Conservation (phyloP, 2,329 filamentous ascomycete genomes). For the Scortechinia acanthostroma region DNA sequence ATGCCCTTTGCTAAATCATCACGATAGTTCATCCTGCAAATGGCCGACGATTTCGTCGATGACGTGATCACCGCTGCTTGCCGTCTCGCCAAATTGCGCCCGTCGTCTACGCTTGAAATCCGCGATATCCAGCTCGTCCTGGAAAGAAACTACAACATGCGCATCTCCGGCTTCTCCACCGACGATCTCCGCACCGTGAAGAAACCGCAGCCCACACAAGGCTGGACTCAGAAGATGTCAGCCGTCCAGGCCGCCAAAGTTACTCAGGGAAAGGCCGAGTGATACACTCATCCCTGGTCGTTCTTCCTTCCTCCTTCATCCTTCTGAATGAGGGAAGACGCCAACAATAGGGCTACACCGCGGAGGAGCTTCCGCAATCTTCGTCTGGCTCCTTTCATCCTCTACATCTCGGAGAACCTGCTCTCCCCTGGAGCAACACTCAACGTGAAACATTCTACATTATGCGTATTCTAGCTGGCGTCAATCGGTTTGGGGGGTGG, state of each 20-base stretch:
- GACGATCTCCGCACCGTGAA: slow-evolving; percentile 68
- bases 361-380: too few species aligned
- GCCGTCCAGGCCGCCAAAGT: slow-evolving; percentile 66
- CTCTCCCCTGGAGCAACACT: too few species aligned
- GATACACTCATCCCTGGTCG: slow-evolving; percentile 6
- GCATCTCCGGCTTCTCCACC: slow-evolving; percentile 64
- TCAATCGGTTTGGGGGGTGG: too few species aligned
- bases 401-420: too few species aligned
- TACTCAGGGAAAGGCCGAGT: slow-evolving; percentile 17
- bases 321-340: too few species aligned
- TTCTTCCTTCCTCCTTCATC: too few species aligned
- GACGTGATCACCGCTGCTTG: slow-evolving; percentile 64
- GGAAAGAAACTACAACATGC: slow-evolving; percentile 56
- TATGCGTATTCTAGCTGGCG: too few species aligned
- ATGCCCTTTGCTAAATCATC: neutral
- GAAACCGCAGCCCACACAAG: slow-evolving; percentile 62
- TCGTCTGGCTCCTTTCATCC: too few species aligned
- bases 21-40: slow-evolving; percentile 51
- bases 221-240: slow-evolving; percentile 69
- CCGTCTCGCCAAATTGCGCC: slow-evolving; percentile 64
- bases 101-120: slow-evolving; percentile 59
- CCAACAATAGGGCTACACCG: too few species aligned
- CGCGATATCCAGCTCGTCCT: slow-evolving; percentile 53
- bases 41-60: slow-evolving; percentile 71
- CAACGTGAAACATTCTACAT: too few species aligned